Evolutionary conservation across 78 protist species (phyloP), one percentile per base, ranked within the genome.

Genomic region (Acrasis kona): DNA sequence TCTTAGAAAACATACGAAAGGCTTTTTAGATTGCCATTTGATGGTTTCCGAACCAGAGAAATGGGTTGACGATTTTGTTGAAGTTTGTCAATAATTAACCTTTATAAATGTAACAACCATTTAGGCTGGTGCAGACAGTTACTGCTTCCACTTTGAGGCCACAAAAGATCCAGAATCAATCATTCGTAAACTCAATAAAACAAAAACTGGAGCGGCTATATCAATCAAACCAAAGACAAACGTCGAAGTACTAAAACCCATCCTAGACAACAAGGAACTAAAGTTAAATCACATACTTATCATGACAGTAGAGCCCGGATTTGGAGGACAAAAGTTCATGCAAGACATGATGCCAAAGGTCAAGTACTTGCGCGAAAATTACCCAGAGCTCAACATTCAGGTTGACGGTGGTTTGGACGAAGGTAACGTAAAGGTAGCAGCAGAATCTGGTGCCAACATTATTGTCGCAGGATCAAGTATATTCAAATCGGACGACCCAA

Each of bases 301-400:
- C 42, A 97, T 97, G 99, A 91, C 95, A 5, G 99, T 97, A 19
- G 97, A 96, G 77, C 99, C 99, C 1, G 99, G 99, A 7, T 97
- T 96, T 27, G 99, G 99, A 2, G 99, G 99, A 8, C 99, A 97
- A 68, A 27, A 65, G 19, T 95, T 97, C 81, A 93, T 95, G 98
- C 73, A 35, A 0, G 89, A 93, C 50, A 87, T 89, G 95, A 90
- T 96, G 95, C 67, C 87, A 70, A 96, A 96, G 84, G 87, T 89
- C 6, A 39, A 0, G 36, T 5, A 35, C 32, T 65, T 94, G 31
- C 77, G 99, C 40, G 29, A 4, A 39, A 0, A 28, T 50, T 80
- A 74, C 41, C 97, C 98, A n/a, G 50, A 57, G 19, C 35, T 91
- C n/a, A 70, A 89, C 74, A 96, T 97, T 76, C 96, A 94, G 69